Evolutionary conservation across 495 filamentous ascomycete species (phyloP).

Genomic region (Penicillium coprophilum): DNA sequence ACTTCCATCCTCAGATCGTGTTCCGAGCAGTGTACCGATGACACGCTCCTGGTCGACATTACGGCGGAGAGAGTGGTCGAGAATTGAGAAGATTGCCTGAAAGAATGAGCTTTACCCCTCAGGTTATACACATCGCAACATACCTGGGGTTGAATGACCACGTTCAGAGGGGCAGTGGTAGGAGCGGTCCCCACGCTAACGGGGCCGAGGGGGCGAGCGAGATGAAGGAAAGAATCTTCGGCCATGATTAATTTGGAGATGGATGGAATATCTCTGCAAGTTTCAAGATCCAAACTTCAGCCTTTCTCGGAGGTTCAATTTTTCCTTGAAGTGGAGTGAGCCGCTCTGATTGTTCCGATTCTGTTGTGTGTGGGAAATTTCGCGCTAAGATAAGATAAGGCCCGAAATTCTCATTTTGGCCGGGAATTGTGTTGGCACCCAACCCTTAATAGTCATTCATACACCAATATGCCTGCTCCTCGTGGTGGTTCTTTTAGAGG

Average conservation of each 20-base stretch:
- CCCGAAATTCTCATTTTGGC: constrained; percentile 11
- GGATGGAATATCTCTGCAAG: constrained; percentile 12
- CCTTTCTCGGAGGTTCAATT: constrained; percentile 34
- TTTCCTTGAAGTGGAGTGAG: constrained; percentile 32
- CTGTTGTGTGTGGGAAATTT: constrained; percentile 50
- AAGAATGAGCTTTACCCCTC: constrained; percentile 9
- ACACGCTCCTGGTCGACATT: constrained; percentile 89
- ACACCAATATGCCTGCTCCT: constrained; percentile 24
- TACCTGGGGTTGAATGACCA: constrained; percentile 95
- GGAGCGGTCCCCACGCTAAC: constrained; percentile 72
- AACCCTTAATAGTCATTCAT: neutral
- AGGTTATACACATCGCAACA: constrained; percentile 23
- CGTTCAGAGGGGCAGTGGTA: constrained; percentile 84
- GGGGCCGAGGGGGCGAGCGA: constrained; percentile 86
- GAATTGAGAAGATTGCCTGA: constrained; percentile 94
- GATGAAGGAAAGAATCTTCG: constrained; percentile 87
- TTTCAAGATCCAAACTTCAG: constrained; percentile 22
- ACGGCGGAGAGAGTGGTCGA: constrained; percentile 92
- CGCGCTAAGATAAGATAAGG: constrained; percentile 58
- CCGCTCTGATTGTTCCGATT: constrained; percentile 40
- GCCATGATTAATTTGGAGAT: constrained; percentile 63
- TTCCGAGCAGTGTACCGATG: constrained; percentile 91
- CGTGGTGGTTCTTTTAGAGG: constrained; percentile 33
- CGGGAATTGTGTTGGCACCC: constrained; percentile 4
- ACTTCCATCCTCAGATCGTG: constrained; percentile 89